A percentile compares a stretch with the other conserved stretches of the same genome.
These are phyloP conservation scores for Fusarium musae DNA, from an alignment of 2,329 filamentous ascomycete genomes.

Conservation along the genomic window DNA sequence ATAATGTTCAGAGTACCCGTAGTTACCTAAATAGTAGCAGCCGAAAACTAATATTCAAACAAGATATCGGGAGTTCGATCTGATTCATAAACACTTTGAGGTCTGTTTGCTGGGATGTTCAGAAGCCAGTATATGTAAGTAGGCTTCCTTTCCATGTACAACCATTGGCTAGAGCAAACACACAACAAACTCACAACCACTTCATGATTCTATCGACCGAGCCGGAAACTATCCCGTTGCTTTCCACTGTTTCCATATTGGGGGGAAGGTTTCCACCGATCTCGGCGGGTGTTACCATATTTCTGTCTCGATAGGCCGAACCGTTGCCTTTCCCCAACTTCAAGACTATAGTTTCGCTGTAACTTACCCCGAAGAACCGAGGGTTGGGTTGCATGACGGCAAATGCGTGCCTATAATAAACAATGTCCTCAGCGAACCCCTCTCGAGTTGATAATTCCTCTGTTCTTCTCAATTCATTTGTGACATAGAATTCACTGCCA, in stretches of 20 bases:
- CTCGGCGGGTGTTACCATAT: constrained; percentile 8
- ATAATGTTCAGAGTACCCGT: not conserved
- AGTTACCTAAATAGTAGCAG: too few species aligned
- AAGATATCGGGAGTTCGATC: not conserved
- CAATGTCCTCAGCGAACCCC: constrained; percentile 23
- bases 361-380: constrained; percentile 41
- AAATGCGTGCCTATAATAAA: constrained; percentile 37
- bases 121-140: not conserved
- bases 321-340: constrained; percentile 11
- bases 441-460: constrained; percentile 5
- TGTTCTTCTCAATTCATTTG: not conserved
- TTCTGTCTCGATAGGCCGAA: constrained; percentile 21
- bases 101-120: not conserved
- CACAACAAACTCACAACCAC: not conserved
- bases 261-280: constrained; percentile 17
- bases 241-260: not conserved
- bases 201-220: not conserved
- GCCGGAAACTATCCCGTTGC: not conserved
- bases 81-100: not conserved
- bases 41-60: too few species aligned
- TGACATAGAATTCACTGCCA: not conserved
- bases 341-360: constrained; percentile 31
- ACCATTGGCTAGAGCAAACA: not conserved
- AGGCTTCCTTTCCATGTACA: not conserved
- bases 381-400: constrained; percentile 12